Evolutionary conservation across 371 early-diverging fungal genomes (phyloP), one percentile per base, ranked within the genome.

Genomic region (Lichtheimia ramosa): DNA sequence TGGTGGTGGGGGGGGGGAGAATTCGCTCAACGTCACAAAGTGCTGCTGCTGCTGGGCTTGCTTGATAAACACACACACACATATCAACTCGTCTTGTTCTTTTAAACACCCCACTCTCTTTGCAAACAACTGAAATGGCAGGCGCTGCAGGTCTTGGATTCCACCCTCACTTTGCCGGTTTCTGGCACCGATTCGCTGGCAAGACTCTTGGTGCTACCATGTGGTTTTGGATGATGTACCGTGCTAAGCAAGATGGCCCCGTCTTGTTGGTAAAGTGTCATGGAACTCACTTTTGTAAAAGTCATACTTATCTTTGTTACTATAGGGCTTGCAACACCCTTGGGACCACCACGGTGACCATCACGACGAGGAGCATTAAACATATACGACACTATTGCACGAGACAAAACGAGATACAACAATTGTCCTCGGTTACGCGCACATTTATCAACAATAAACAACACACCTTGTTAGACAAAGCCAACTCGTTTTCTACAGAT

Each of bases 221-320:
- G 90, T 92, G 89, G 89, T 89, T 91, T 70, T 92, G 89, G 89
- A 89, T 91, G 83, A 89, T 91, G 89, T 92, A 92, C 75, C 85
- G 91, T 64, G 84, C 88, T 43, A 92, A 91, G 73, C 85, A 92
- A 71, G 92, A 91, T 65, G 89, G 88, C 27, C 84, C 90, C 28
- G 86, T 84, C 34, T 77, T 85, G 67, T 80, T 90, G 71, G 90
- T 89, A 86, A 74, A 75, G n/a, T 73, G 23, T 43, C 40, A 7
- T n/a, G 24, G n/a, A n/a, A 20, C 23, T 34, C 8, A 41, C 20
- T 25, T 27, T 27, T 1, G 14, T n/a, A 16, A 40, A 46, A 46
- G 15, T 51, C 43, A 49, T 56, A 14, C 42, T 48, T 18, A 12
- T n/a, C 18, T 25, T 43, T 39, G 27, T 48, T 25, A n/a, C 18